A percentile compares a stretch with the other conserved stretches of the same genome.
Conservation (phyloP, 176 grass and related monocot genomes). For the Zea mays region DNA sequence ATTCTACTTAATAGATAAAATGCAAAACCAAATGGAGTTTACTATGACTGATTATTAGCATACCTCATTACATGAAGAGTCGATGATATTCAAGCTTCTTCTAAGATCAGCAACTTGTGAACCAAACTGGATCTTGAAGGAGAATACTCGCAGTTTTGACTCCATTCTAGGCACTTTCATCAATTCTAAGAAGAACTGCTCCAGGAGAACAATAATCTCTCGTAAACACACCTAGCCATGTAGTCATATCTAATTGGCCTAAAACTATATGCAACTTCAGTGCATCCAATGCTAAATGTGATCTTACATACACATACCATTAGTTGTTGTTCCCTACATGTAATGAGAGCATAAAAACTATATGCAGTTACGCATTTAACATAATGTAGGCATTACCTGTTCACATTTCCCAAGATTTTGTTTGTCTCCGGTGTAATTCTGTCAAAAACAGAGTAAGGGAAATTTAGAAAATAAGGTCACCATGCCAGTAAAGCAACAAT, state of each 20-base stretch:
- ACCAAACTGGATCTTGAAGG: constrained; percentile 97
- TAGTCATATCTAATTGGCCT: constrained; percentile 17
- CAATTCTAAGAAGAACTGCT: constrained; percentile 98
- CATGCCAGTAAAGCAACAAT: constrained; percentile 33
- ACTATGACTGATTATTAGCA: constrained; percentile 14
- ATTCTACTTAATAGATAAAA: constrained; percentile 25
- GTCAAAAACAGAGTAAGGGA: constrained; percentile 20
- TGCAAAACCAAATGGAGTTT: constrained; percentile 5
- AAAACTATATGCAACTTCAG: constrained; percentile 21
- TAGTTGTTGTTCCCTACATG: not conserved
- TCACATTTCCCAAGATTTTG: constrained; percentile 93
- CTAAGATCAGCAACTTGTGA: constrained; percentile 85
- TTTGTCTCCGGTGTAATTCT: constrained; percentile 81
- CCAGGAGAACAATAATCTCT: constrained; percentile 32
- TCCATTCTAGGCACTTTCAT: constrained; percentile 99
- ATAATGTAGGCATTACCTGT: constrained; percentile 56
- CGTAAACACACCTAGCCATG: constrained; percentile 28
- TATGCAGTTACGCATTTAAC: not conserved
- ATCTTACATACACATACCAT: not conserved
- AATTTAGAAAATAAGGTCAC: constrained; percentile 35
- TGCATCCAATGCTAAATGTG: not conserved
- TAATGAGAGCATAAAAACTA: constrained; percentile 2
- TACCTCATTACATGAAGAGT: constrained; percentile 83
- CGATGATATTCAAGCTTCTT: constrained; percentile 75
- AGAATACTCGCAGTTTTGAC: constrained; percentile 94